Evolutionary conservation across 2,329 filamentous ascomycete genomes (phyloP).

Genomic region (Pseudocercospora vitis): DNA sequence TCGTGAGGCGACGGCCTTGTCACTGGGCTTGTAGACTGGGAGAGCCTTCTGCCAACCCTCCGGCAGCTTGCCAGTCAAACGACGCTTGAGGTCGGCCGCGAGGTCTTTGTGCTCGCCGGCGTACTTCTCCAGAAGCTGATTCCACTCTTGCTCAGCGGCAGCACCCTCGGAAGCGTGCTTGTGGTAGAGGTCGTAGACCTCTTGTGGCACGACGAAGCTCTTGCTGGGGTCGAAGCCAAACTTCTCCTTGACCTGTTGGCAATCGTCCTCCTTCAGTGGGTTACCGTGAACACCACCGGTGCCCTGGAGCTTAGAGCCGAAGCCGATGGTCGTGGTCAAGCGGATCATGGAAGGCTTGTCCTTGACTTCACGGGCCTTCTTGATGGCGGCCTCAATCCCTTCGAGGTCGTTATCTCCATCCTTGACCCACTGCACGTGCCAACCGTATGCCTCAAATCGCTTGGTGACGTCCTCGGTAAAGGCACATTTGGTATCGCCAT

Average conservation of each 20-base stretch:
- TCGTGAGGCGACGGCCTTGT: slow-evolving; percentile 83
- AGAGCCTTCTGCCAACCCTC: slow-evolving; percentile 95
- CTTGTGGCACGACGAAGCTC: slow-evolving; percentile 88
- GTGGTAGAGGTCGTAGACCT: slow-evolving; percentile 89
- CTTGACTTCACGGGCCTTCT: slow-evolving; percentile 79
- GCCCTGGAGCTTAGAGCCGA: slow-evolving; percentile 87
- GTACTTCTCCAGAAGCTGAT: slow-evolving; percentile 88
- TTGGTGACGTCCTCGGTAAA: slow-evolving; percentile 97
- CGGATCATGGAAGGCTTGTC: slow-evolving; percentile 98
- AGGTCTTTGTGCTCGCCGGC: slow-evolving; percentile 72
- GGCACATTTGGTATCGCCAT: slow-evolving; percentile 91
- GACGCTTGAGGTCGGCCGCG: slow-evolving; percentile 76
- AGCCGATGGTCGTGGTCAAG: slow-evolving; percentile 95
- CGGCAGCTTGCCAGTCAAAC: slow-evolving; percentile 78
- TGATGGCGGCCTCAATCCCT: slow-evolving; percentile 83
- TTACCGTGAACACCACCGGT: slow-evolving; percentile 96
- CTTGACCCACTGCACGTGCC: slow-evolving; percentile 82
- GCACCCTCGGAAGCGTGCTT: slow-evolving; percentile 84
- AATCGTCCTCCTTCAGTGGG: slow-evolving; percentile 91
- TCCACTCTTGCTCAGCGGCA: slow-evolving; percentile 91
- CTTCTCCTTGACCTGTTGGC: slow-evolving; percentile 87
- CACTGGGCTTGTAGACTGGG: slow-evolving; percentile 83
- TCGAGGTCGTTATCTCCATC: slow-evolving; percentile 88
- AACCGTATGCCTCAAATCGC: slow-evolving; percentile 96
- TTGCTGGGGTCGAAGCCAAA: slow-evolving; percentile 96